Evolutionary conservation across 2,329 filamentous ascomycete species (phyloP).

Genomic region (Alternaria sp.): DNA sequence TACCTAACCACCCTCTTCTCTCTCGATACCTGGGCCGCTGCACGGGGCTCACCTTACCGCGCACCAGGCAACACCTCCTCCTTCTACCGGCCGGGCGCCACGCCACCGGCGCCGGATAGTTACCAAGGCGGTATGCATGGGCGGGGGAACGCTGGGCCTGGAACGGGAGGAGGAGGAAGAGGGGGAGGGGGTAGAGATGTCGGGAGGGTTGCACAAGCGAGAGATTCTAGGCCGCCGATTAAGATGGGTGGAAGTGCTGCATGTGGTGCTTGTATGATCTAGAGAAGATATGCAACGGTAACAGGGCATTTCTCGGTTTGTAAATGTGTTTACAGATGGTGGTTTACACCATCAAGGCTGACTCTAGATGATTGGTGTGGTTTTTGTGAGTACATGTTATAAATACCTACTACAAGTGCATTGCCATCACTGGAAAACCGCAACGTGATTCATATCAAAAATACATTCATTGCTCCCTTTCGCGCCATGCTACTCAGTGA

Average conservation of each 20-base stretch:
- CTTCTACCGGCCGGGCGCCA: constrained; percentile 35
- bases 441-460: not conserved
- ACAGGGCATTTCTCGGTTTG: no score
- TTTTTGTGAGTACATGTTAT: not conserved
- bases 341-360: not conserved
- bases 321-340: no score
- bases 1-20: constrained; percentile 53
- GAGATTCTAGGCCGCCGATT: constrained; percentile 40
- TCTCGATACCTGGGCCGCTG: constrained; percentile 48
- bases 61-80: constrained; percentile 30
- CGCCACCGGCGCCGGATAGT: constrained; percentile 28
- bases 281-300: not conserved
- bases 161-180: constrained; percentile 13
- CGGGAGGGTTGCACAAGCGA: constrained; percentile 29
- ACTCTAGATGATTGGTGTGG: not conserved
- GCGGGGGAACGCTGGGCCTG: constrained; percentile 30
- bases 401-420: not conserved
- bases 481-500: constrained; percentile 38
- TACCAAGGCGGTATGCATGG: constrained; percentile 47
- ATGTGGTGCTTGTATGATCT: constrained; percentile 45
- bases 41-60: constrained; percentile 44
- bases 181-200: constrained; percentile 23
- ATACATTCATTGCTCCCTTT: constrained; percentile 31
- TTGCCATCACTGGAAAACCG: not conserved
- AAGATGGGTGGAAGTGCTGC: constrained; percentile 34